Conservation (phyloP, 441 rosid genomes). For the Populus trichocarpa region DNA sequence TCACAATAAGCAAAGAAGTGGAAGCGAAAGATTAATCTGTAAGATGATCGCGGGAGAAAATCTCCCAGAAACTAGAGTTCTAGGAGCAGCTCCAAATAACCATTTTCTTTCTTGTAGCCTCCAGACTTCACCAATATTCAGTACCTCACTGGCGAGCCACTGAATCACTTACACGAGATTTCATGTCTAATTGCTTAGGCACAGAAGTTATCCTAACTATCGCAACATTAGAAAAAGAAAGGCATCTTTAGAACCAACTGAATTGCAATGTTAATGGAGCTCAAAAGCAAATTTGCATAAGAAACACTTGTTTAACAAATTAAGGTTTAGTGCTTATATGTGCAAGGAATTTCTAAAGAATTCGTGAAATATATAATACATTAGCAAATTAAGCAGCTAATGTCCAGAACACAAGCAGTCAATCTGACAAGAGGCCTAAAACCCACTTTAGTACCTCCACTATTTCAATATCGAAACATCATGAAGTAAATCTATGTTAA, state of each 20-base stretch:
- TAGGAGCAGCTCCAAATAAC: neutral
- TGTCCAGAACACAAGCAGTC: neutral
- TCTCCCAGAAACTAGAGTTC: neutral
- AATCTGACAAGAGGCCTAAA: slow-evolving; percentile 23
- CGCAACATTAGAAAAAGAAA: neutral
- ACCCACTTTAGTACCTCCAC: slow-evolving; percentile 31
- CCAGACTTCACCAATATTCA: neutral
- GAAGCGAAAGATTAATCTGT: neutral
- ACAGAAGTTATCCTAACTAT: neutral
- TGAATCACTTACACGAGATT: neutral
- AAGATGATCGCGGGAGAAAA: neutral
- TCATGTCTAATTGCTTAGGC: neutral
- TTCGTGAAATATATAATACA: neutral
- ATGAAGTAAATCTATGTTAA: neutral
- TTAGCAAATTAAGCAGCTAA: neutral
- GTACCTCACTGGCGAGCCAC: neutral
- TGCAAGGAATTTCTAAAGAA: neutral
- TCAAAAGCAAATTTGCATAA: neutral
- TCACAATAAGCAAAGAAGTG: neutral
- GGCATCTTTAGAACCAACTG: neutral
- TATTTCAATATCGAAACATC: neutral
- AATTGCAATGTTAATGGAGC: neutral
- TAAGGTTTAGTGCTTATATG: neutral
- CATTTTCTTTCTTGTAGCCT: neutral
- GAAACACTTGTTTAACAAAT: neutral